Evolutionary conservation across 2,329 filamentous ascomycete genomes (phyloP).

Genomic region (Juglanconis juglandina): DNA sequence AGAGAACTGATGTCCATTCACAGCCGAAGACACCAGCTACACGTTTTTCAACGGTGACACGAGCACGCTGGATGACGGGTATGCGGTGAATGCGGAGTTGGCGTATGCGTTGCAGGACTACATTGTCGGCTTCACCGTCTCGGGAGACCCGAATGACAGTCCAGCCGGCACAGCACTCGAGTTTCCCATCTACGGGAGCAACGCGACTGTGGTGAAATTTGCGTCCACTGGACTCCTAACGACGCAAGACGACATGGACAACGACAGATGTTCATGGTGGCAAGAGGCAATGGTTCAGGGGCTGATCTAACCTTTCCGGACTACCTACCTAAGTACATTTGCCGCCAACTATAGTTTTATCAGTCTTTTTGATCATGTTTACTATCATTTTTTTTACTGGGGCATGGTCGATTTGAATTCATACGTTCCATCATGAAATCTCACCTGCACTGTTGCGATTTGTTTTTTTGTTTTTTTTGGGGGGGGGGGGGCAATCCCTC

Average conservation of each 20-base stretch:
- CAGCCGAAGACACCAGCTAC: slow-evolving; percentile 44
- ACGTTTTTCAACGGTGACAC: slow-evolving; percentile 46
- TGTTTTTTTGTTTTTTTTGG: no score
- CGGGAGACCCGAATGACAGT: slow-evolving; percentile 28
- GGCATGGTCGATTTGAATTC: no score
- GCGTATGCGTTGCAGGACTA: slow-evolving; percentile 34
- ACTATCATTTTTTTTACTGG: no score
- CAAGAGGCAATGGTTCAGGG: slow-evolving; percentile 28
- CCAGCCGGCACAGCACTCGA: slow-evolving; percentile 3
- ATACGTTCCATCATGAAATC: no score
- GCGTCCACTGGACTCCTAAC: slow-evolving; percentile 16
- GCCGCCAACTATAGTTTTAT: no score
- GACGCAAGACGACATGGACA: slow-evolving; percentile 25
- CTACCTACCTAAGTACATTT: no score
- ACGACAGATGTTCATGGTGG: slow-evolving; percentile 31
- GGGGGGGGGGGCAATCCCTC: neutral
- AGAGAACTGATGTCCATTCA: neutral
- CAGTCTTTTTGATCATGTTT: no score
- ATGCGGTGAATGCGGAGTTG: slow-evolving; percentile 27
- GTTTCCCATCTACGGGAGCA: slow-evolving; percentile 25
- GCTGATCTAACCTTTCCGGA: slow-evolving; percentile 10
- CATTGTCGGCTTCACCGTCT: slow-evolving; percentile 31
- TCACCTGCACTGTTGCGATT: no score
- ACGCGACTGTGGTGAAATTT: slow-evolving; percentile 20
- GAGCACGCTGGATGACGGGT: slow-evolving; percentile 23